Evolutionary conservation across 2,329 filamentous ascomycete species (phyloP).

Genomic region (Trichoderma citrinoviride): DNA sequence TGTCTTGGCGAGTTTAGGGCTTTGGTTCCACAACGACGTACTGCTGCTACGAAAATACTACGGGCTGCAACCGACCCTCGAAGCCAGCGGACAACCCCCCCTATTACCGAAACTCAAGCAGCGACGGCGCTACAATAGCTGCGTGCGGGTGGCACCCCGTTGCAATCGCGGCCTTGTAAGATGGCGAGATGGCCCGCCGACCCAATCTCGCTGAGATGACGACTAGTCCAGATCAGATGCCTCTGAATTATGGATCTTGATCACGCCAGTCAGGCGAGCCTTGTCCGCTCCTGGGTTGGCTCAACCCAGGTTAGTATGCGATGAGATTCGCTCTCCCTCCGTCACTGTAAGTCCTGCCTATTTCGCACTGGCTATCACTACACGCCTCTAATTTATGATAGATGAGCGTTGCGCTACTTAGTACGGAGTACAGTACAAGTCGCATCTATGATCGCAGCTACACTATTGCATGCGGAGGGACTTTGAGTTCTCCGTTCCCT

Average conservation of each 20-base stretch:
- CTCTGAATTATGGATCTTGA: constrained; percentile 24
- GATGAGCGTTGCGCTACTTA: not conserved
- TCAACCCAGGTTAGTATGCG: too few relatives aligned
- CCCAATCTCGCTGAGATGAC: constrained; percentile 26
- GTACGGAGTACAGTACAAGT: too few relatives aligned
- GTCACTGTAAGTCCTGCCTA: not conserved
- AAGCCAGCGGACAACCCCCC: not conserved
- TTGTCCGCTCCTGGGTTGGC: constrained; percentile 8
- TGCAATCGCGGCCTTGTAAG: constrained; percentile 16
- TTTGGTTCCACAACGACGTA: not conserved
- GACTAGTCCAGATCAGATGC: constrained; percentile 24
- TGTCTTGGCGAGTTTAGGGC: not conserved
- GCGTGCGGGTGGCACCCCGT: constrained; percentile 20
- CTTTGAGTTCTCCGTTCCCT: not conserved
- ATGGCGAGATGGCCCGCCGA: constrained; percentile 23
- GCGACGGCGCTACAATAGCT: constrained; percentile 16
- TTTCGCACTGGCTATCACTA: not conserved
- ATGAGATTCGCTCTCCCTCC: not conserved
- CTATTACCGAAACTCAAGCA: constrained; percentile 1
- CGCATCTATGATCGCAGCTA: not conserved
- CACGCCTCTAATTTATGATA: not conserved
- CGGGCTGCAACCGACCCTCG: not conserved
- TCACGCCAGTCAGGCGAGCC: constrained; percentile 25
- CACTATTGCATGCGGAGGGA: not conserved
- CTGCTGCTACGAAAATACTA: not conserved